Evolutionary conservation across 208 protist genomes (phyloP).

Genomic region (Crithidia bombi): DNA sequence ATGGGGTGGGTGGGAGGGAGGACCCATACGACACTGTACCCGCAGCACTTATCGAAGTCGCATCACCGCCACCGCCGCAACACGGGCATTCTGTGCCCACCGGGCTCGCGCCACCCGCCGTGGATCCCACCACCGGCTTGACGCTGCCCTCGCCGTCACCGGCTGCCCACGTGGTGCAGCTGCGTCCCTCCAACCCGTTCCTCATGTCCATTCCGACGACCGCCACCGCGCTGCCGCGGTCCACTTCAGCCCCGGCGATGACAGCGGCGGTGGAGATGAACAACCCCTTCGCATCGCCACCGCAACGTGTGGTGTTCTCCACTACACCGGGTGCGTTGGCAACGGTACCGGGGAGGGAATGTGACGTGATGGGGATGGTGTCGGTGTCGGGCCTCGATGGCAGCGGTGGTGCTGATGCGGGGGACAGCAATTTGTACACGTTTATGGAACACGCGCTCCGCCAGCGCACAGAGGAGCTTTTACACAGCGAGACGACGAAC

Average conservation of each 20-base stretch:
- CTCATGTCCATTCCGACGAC: neutral
- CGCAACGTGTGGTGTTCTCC: neutral
- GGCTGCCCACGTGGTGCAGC: conserved; percentile 5
- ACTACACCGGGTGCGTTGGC: neutral
- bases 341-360: neutral
- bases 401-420: neutral
- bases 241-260: neutral
- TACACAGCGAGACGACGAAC: neutral
- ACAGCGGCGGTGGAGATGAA: neutral
- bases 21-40: no score
- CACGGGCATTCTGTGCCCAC: neutral
- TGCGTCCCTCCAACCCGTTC: conserved; percentile 28
- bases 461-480: conserved; percentile 8
- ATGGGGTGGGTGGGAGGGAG: neutral
- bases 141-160: neutral
- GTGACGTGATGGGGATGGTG: neutral
- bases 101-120: no score
- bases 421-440: neutral
- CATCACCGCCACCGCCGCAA: neutral
- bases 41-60: no score
- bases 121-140: neutral
- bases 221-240: neutral
- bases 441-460: conserved; percentile 10
- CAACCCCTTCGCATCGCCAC: neutral
- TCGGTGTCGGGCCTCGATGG: neutral